Conservation (phyloP, 2,329 filamentous ascomycete genomes). For the Aspergillus tamarii region DNA sequence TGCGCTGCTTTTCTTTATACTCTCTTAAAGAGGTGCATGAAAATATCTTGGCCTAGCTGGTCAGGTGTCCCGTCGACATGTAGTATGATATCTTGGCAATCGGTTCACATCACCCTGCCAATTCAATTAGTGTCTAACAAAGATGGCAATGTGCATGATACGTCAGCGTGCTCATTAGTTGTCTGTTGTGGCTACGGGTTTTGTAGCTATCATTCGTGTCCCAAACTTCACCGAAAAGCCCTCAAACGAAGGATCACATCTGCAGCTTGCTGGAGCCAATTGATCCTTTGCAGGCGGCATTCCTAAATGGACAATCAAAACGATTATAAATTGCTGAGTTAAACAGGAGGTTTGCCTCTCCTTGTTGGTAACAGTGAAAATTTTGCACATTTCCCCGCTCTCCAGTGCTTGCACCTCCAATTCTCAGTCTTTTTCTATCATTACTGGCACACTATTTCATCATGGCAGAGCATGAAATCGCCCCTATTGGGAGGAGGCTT, state of each 20-base stretch:
- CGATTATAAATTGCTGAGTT: neutral
- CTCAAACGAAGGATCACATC: neutral
- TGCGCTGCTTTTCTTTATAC: neutral
- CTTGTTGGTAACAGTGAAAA: neutral
- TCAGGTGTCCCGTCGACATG: neutral
- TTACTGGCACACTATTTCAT: neutral
- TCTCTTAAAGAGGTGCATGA: neutral
- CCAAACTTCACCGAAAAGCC: neutral
- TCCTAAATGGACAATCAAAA: neutral
- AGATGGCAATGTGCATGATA: neutral
- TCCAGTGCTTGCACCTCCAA: neutral
- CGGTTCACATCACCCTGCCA: neutral
- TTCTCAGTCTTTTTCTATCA: neutral
- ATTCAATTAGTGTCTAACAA: neutral
- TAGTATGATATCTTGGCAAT: neutral
- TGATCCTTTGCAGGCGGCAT: neutral
- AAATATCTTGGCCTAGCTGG: neutral
- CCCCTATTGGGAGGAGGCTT: constrained; percentile 13
- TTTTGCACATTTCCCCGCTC: neutral
- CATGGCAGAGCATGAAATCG: neutral
- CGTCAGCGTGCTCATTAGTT: neutral
- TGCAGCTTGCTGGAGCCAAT: neutral
- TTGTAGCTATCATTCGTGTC: neutral
- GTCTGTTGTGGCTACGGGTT: neutral
- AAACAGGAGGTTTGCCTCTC: neutral